phyloP scores from a whole-genome alignment of 2,329 filamentous ascomycete genomes.

The Hysterium pulicare region DNA sequence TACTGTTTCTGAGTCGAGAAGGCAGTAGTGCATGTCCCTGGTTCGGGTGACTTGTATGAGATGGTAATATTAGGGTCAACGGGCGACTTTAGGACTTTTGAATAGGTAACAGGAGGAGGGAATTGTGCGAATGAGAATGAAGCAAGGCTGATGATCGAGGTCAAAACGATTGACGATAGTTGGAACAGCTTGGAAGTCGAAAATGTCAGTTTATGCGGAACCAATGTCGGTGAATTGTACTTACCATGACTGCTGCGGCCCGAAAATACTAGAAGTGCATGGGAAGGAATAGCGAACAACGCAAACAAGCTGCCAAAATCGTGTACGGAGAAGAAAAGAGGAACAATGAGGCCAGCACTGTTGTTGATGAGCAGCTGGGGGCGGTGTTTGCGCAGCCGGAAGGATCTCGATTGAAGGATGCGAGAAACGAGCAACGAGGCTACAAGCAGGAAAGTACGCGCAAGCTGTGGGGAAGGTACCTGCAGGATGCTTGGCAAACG shows the following conservation, averaged over 20 bases:
- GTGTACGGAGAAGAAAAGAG: too few relatives aligned
- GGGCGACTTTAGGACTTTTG: constrained; percentile 59
- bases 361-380: too few relatives aligned
- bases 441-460: too few relatives aligned
- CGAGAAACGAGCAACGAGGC: too few relatives aligned
- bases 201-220: neutral
- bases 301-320: too few relatives aligned
- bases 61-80: constrained; percentile 63
- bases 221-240: neutral
- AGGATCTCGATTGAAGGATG: too few relatives aligned
- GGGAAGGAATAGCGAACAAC: constrained; percentile 1
- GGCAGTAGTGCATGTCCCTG: constrained; percentile 62
- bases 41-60: constrained; percentile 61
- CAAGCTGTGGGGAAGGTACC: too few relatives aligned
- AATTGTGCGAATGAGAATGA: constrained; percentile 34
- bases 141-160: constrained; percentile 10
- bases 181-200: constrained; percentile 43
- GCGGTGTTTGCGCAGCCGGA: too few relatives aligned
- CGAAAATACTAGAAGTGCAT: neutral
- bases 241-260: constrained; percentile 1
- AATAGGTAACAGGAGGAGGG: constrained; percentile 37
- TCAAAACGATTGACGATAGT: constrained; percentile 19
- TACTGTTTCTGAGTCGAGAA: constrained; percentile 66
- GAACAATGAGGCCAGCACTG: too few relatives aligned
- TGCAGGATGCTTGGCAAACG: too few relatives aligned